These are phyloP conservation scores for Boletus huronensis DNA, from an alignment of 768 basidiomycete species.

Conservation along the genomic window DNA sequence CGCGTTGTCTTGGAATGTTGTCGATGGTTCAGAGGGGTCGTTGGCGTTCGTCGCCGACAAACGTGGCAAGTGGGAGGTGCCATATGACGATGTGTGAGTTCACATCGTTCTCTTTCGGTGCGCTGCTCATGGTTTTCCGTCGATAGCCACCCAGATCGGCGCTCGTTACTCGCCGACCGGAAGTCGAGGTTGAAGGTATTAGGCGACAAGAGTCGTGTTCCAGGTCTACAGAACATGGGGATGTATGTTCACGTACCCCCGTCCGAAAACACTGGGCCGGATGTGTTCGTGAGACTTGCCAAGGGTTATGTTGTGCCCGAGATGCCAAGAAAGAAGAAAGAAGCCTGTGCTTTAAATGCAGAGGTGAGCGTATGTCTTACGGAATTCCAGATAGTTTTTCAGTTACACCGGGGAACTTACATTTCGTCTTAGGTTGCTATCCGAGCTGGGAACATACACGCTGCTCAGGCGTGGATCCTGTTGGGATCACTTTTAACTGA, in stretches of 20 bases:
- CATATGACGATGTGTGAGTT: slow-evolving; percentile 77
- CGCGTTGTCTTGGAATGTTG: slow-evolving; percentile 59
- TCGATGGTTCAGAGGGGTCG: slow-evolving; percentile 41
- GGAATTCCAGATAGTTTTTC: not conserved
- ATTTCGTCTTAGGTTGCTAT: slow-evolving; percentile 46
- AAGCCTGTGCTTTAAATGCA: slow-evolving; percentile 60
- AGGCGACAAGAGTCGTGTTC: slow-evolving; percentile 52
- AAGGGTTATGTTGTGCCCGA: slow-evolving; percentile 50
- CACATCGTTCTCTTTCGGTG: not conserved
- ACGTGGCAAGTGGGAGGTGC: slow-evolving; percentile 55
- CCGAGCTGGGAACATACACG: slow-evolving; percentile 50
- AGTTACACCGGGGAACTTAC: not conserved
- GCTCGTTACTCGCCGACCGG: slow-evolving; percentile 22
- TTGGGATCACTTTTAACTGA: slow-evolving; percentile 55
- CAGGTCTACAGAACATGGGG: slow-evolving; percentile 56
- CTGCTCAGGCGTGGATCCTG: slow-evolving; percentile 67
- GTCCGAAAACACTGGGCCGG: slow-evolving; percentile 26
- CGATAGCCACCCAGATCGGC: slow-evolving; percentile 36
- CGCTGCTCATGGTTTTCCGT: not conserved
- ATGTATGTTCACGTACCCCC: slow-evolving; percentile 34
- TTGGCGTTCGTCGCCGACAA: slow-evolving; percentile 64
- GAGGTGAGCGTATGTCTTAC: slow-evolving; percentile 35
- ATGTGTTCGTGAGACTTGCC: slow-evolving; percentile 58
- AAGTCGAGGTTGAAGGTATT: slow-evolving; percentile 49
- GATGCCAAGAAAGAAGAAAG: slow-evolving; percentile 35